phyloP scores from a whole-genome alignment of 75 land plant species.

The Cunninghamia lanceolata region DNA sequence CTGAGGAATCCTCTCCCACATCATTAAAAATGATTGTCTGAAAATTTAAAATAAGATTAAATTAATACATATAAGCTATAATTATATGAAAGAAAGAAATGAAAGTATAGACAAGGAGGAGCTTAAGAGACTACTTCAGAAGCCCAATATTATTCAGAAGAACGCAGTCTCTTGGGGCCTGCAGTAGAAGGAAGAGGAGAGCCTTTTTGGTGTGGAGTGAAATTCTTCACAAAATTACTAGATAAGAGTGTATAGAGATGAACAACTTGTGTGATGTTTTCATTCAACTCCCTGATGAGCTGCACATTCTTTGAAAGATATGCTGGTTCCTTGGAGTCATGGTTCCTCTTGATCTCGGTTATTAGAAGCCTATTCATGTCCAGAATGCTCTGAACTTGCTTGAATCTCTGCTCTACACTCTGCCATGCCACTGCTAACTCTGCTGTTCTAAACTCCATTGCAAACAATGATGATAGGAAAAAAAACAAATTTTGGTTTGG shows the following conservation, averaged over 20 bases:
- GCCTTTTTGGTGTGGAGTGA: not conserved
- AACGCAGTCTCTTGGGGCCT: not conserved
- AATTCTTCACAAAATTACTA: constrained; percentile 1
- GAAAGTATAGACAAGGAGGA: not conserved
- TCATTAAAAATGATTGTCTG: too few relatives aligned
- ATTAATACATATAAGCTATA: not conserved
- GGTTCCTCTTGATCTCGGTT: constrained; percentile 21
- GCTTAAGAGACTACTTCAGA: not conserved
- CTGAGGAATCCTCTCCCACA: too few relatives aligned
- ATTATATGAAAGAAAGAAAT: not conserved
- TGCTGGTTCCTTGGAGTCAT: constrained; percentile 20
- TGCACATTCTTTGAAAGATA: constrained; percentile 14
- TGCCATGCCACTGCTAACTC: constrained; percentile 8
- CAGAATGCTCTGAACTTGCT: constrained; percentile 16
- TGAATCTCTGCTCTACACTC: constrained; percentile 11
- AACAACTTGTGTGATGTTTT: constrained; percentile 21
- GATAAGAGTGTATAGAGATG: constrained; percentile 15
- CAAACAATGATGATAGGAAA: not conserved
- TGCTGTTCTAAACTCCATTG: not conserved
- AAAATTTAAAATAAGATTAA: too few relatives aligned
- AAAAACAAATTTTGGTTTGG: not conserved
- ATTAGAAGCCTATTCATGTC: constrained; percentile 18
- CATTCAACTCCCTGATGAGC: constrained; percentile 19
- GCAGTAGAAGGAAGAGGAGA: not conserved
- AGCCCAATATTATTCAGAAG: not conserved